phyloP scores from a whole-genome alignment of 805 yeast genomes.

The Priceomyces castillae region DNA sequence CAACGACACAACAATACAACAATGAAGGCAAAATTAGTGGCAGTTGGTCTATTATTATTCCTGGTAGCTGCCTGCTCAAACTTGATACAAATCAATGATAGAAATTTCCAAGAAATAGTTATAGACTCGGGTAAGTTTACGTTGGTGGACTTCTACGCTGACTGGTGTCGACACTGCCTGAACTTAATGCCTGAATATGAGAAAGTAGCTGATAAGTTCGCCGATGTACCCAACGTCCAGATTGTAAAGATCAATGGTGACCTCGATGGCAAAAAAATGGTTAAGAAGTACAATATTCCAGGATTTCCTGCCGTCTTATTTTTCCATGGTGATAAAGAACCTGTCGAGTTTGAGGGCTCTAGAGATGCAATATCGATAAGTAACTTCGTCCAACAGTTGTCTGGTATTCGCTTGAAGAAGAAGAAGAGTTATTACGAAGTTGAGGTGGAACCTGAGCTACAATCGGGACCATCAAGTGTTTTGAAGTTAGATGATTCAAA shows the following conservation, averaged over 20 bases:
- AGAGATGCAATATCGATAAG: conserved; percentile 51
- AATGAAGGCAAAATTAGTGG: not conserved
- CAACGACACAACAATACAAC: not conserved
- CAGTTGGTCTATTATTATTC: not conserved
- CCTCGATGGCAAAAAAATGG: conserved; percentile 45
- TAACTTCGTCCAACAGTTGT: conserved; percentile 46
- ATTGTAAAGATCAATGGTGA: conserved; percentile 62
- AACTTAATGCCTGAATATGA: conserved; percentile 50
- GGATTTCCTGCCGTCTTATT: conserved; percentile 68
- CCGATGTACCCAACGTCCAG: conserved; percentile 36
- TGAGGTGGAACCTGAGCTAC: not conserved
- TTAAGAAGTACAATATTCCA: conserved; percentile 48
- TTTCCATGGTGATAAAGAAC: conserved; percentile 50
- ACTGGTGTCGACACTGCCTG: conserved; percentile 73
- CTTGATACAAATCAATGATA: conserved; percentile 45
- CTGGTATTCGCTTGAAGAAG: conserved; percentile 23
- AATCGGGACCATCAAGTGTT: conserved; percentile 11
- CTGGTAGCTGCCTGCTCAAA: conserved; percentile 7
- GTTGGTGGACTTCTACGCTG: conserved; percentile 55
- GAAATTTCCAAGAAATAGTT: conserved; percentile 54
- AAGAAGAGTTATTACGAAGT: conserved; percentile 12
- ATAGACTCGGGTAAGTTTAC: conserved; percentile 50
- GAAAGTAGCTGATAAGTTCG: conserved; percentile 31
- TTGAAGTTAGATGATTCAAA: conserved; percentile 36
- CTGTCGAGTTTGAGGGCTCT: conserved; percentile 55